A percentile compares a stretch with the other conserved stretches of the same genome.
Evolutionary conservation across 2,329 filamentous ascomycete genomes (phyloP).

Genomic region (Paracamarosporium sp.): DNA sequence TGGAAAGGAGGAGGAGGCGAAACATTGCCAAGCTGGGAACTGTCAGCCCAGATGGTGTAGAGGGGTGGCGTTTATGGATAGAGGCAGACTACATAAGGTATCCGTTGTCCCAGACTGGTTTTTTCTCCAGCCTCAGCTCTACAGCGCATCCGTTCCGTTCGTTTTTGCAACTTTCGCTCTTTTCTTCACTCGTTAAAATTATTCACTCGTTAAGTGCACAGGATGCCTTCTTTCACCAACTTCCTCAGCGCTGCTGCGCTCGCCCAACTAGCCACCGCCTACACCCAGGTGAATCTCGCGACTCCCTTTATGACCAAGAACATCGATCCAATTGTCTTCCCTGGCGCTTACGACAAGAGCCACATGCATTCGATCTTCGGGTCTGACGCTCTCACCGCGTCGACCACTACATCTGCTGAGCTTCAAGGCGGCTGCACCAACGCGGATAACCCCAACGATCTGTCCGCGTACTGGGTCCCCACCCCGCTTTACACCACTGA

Average conservation of each 20-base stretch:
- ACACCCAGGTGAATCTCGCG: conserved; percentile 43
- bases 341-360: conserved; percentile 47
- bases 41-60: not conserved
- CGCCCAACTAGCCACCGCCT: conserved; percentile 35
- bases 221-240: conserved; percentile 39
- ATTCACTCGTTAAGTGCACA: conserved; percentile 23
- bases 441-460: conserved; percentile 56
- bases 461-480: conserved; percentile 56
- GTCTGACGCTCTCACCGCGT: conserved; percentile 50
- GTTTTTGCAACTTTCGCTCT: conserved; percentile 7
- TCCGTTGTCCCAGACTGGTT: not conserved
- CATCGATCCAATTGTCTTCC: conserved; percentile 54
- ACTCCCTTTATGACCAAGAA: conserved; percentile 53
- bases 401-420: conserved; percentile 45
- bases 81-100: not conserved
- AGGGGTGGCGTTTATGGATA: no score
- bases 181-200: conserved; percentile 5
- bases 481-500: conserved; percentile 50
- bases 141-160: not conserved
- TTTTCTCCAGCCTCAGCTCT: not conserved
- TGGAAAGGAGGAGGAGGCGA: not conserved
- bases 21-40: not conserved
- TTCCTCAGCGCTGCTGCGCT: conserved; percentile 31
- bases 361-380: conserved; percentile 57
- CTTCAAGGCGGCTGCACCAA: conserved; percentile 55